Evolutionary conservation across 2,329 filamentous ascomycete species (phyloP), one percentile per base, ranked within the genome.

Genomic region (Bipolaris sorokiniana): DNA sequence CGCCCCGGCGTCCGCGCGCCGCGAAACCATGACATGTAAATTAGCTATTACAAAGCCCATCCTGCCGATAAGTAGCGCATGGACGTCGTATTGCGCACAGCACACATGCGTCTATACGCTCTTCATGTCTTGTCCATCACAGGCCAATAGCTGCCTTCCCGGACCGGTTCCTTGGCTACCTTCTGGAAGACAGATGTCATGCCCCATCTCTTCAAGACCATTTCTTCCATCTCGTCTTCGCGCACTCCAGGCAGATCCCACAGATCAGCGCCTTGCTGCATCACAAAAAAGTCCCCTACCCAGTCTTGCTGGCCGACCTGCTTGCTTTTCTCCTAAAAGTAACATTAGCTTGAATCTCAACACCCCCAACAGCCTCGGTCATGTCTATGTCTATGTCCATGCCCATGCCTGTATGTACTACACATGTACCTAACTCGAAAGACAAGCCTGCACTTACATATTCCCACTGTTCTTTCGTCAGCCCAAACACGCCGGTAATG

Each of bases 381-480:
- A 22, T 22, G 22, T 5, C 22, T 5, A 22, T 22, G 22, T 5
- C 22, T 22, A 22, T 22, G 22, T 22, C 28, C 28, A 31, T 31
- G 28, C 10, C 7, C 10, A 13, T 31, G 10, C 10, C 28, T 11
- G 28, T 31, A 1, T 31, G 10, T 9, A 31, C 28, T 4, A 13
- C 28, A 31, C 4, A 10, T 31, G 28, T 31, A 28, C 7, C 26
- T 10, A 28, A 28, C 26, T 28, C 26, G 18, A 40, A 31, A 22
- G 2, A 16, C 15, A 7, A 3, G 23, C 20, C 18, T 37, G 18
- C 34, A 56, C 62, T 54, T 56, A 64, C 68, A 31, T 59, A 44
- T 16, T 63, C 44, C 69, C 67, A 70, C 33, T 67, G 62, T 7
- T 66, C 56, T 45, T 63, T 62, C 0, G 59, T 62, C 23, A 69